Evolutionary conservation across 2,329 filamentous ascomycete genomes (phyloP), one percentile per base, ranked within the genome.

Genomic region (Akanthomyces muscarius): DNA sequence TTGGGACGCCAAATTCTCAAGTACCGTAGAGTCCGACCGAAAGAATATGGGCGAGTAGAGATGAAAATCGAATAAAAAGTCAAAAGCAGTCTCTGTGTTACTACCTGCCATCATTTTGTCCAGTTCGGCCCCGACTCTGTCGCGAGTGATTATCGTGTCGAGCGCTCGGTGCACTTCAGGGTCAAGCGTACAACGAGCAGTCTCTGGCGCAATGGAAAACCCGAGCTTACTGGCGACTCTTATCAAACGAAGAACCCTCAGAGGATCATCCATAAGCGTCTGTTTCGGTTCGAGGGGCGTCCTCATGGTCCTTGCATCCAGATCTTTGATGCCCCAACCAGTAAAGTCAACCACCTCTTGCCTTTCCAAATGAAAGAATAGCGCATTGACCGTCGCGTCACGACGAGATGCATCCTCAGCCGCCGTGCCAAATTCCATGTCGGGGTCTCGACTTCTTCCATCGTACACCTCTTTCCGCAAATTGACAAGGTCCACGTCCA

Each of bases 401-500:
- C 66, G 63, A 11, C 66, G 65, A 11, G 63, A 61, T 1, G 65
- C 62, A 58, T 68, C 66, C 21, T 68, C 65, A 21, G 65, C 64
- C 1, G 66, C 59, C 2, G 66, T 66, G 16, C 66, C 65, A 59
- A 68, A 67, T 18, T 66, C 63, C 65, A 68, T 66, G 14, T 63
- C 59, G 0, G 66, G 65, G 10, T 61, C 67, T 4, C 65, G 66
- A 28, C 42, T 68, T 7, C 62, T 58, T 6, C 64, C 63, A 21
- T 63, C 57, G 38, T 68, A 68, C 3, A 66, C 61, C 45, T 68
- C 66, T 44, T 66, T 68, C 1, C 66, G 63, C 16, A 68, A 56
- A 48, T 68, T 68, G 11, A 67, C 66, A n/a, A 68, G 8, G 50
- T 68, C 66, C 16, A 67, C 48, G 4, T 68, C 65, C 16, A 68